Evolutionary conservation across 371 early-diverging fungal species (phyloP), one percentile per base, ranked within the genome.

Genomic region (Haplosporangium sp.): DNA sequence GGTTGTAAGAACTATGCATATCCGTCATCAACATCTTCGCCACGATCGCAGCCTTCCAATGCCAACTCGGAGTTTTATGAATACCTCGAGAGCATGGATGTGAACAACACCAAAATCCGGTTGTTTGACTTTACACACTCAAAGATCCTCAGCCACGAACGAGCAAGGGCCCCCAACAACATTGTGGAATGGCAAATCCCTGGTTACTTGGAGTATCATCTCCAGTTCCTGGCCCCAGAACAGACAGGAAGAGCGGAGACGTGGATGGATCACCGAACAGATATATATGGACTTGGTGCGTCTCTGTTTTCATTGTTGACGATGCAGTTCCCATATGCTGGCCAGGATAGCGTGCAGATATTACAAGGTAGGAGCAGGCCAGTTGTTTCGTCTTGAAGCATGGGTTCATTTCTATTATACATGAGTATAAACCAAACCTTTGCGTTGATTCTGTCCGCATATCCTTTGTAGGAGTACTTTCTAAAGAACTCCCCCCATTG

Each of bases 191-290:
- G 79, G 79, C 79, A 79, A 29, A 64, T 72, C 5, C 73, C 79
- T 4, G 79, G 79, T 11, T 79, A 61, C 41, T 57, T 79, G 55
- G 79, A 79, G 61, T 79, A 79, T 38, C 79, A 79, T 45, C 45
- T 79, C 13, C 79, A 79, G 29, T 79, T 64, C 59, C 79, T 87
- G 83, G 85, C 87, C 8, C 87, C 89, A 6, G 88, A 89, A 43
- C 89, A 89, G 63, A 89, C 87, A 0, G 87, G 87, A 36, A 77
- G 87, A 51, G 87, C 89, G 14, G 84, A 86, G 51, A 86, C 86
- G 42, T 86, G 85, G 55, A 86, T 87, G 29, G 89, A 89, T 64
- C 85, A 87, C 68, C 79, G 89, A 23, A 89, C 89, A 14, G 89
- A 89, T 64, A 83, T 89, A 7, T 89, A 89, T 67, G 86, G 84